These are phyloP conservation scores for Aspergillus pseudotamarii DNA, from an alignment of 2,329 filamentous ascomycete species.

Conservation along the genomic window DNA sequence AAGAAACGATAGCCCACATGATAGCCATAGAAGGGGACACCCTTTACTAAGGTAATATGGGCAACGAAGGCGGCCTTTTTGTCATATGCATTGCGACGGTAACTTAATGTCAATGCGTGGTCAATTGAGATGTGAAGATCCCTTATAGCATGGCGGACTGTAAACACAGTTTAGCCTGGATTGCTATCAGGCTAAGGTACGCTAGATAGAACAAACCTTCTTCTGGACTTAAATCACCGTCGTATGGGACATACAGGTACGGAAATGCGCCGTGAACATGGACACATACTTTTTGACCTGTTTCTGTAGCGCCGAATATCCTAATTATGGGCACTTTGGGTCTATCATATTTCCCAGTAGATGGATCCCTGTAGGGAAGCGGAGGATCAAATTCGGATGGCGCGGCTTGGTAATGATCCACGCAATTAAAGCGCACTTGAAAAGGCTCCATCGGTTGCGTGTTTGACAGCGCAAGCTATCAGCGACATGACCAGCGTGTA, in stretches of 20 bases:
- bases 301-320: slow-evolving; percentile 89
- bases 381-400: slow-evolving; percentile 81
- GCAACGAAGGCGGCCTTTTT: slow-evolving; percentile 76
- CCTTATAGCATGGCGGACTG: slow-evolving; percentile 75
- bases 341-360: slow-evolving; percentile 61
- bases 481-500: slow-evolving; percentile 27
- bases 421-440: slow-evolving; percentile 88
- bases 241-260: slow-evolving; percentile 90
- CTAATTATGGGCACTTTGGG: slow-evolving; percentile 84
- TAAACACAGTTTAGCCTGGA: slow-evolving; percentile 15
- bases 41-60: slow-evolving; percentile 88
- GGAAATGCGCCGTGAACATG: slow-evolving; percentile 96
- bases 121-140: slow-evolving; percentile 85
- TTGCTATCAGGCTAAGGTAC: neutral
- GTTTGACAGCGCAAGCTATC: slow-evolving; percentile 23
- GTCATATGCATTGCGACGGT: slow-evolving; percentile 73
- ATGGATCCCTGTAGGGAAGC: slow-evolving; percentile 66
- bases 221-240: slow-evolving; percentile 66
- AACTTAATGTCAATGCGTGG: slow-evolving; percentile 83
- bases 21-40: slow-evolving; percentile 93
- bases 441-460: slow-evolving; percentile 68
- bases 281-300: slow-evolving; percentile 92
- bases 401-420: slow-evolving; percentile 87
- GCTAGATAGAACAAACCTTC: slow-evolving; percentile 59
- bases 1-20: slow-evolving; percentile 89